Conservation (phyloP, 768 basidiomycete genomes). For the Lactifluus subvellereus region DNA sequence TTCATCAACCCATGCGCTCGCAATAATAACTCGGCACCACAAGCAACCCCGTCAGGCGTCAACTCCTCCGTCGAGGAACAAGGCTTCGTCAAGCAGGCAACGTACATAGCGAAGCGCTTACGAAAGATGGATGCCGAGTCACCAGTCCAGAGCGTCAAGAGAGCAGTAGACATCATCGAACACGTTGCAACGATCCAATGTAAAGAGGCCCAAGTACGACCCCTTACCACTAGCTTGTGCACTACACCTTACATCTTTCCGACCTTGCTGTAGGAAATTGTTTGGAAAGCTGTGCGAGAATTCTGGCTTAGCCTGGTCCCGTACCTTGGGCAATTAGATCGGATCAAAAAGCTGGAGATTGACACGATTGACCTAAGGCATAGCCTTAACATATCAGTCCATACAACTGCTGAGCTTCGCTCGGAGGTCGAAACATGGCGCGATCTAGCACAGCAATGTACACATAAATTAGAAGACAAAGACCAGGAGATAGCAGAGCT, state of each 20-base stretch:
- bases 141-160: constrained; percentile 5
- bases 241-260: not conserved
- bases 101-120: constrained; percentile 9
- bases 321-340: not conserved
- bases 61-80: not conserved
- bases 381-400: not conserved
- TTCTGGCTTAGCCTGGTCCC: constrained; percentile 9
- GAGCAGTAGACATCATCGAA: constrained; percentile 11
- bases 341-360: not conserved
- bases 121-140: not conserved
- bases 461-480: not conserved
- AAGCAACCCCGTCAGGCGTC: not conserved
- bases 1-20: not conserved
- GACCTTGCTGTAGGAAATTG: constrained; percentile 5
- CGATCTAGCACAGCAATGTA: not conserved
- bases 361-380: not conserved
- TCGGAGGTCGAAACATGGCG: not conserved
- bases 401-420: not conserved
- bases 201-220: constrained; percentile 11
- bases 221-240: not conserved
- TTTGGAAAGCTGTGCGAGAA: constrained; percentile 18
- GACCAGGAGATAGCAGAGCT: constrained; percentile 1
- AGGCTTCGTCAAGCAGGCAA: constrained; percentile 14
- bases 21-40: not conserved
- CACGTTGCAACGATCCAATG: constrained; percentile 9